Conservation (phyloP, 352 stramenopile genomes). For the Pythium phragmiticola region DNA sequence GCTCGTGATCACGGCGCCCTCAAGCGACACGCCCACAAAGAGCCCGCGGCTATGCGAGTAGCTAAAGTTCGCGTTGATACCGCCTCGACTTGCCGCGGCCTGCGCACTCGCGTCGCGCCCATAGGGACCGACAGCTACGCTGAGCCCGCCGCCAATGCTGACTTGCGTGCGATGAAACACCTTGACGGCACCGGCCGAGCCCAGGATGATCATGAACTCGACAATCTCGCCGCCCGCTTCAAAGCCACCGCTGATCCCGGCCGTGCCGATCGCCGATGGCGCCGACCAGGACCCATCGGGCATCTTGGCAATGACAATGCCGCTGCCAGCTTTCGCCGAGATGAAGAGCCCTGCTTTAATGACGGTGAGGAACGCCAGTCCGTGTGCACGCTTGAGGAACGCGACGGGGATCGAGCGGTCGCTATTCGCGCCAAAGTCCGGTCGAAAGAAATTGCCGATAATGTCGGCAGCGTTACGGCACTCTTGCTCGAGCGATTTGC, state of each 20-base stretch:
- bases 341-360: constrained; percentile 85
- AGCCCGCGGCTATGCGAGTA: constrained; percentile 93
- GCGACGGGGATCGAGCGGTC: constrained; percentile 78
- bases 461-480: constrained; percentile 77
- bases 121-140: constrained; percentile 88
- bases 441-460: constrained; percentile 80
- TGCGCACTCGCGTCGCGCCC: constrained; percentile 84
- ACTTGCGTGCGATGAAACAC: constrained; percentile 89
- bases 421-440: constrained; percentile 59
- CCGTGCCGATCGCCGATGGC: constrained; percentile 92
- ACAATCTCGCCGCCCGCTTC: constrained; percentile 91
- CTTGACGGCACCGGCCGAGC: constrained; percentile 89
- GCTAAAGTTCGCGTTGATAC: constrained; percentile 91
- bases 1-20: constrained; percentile 90
- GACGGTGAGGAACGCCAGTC: constrained; percentile 83
- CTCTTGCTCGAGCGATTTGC: constrained; percentile 69
- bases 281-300: constrained; percentile 88
- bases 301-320: constrained; percentile 90
- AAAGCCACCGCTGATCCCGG: constrained; percentile 83
- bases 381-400: constrained; percentile 80
- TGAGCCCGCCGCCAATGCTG: constrained; percentile 91
- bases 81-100: constrained; percentile 64
- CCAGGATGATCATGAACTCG: constrained; percentile 95
- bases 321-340: constrained; percentile 77
- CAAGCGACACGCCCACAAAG: constrained; percentile 92